phyloP scores from a whole-genome alignment of 2,329 filamentous ascomycete species.

The Exserohilum rostratum region DNA sequence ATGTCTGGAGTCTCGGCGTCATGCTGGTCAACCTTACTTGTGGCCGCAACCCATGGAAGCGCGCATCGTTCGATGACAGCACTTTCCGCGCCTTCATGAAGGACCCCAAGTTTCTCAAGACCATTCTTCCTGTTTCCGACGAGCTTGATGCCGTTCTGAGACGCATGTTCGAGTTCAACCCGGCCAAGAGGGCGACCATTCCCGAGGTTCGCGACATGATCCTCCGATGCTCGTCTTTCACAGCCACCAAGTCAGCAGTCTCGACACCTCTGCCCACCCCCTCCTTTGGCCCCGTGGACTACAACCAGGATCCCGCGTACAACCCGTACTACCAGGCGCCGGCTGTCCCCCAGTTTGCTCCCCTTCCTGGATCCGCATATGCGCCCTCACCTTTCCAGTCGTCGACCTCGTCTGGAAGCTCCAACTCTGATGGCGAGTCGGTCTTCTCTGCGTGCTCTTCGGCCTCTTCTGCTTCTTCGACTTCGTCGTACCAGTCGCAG shows the following conservation, averaged over 20 bases:
- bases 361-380: slow-evolving; percentile 40
- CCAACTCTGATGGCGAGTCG: slow-evolving; percentile 49
- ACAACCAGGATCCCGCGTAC: slow-evolving; percentile 38
- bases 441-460: slow-evolving; percentile 50
- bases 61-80: slow-evolving; percentile 89
- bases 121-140: slow-evolving; percentile 87
- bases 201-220: slow-evolving; percentile 79
- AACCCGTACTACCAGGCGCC: slow-evolving; percentile 39
- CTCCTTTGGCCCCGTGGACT: slow-evolving; percentile 51
- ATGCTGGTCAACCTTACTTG: slow-evolving; percentile 97
- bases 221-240: slow-evolving; percentile 76
- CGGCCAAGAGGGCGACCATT: slow-evolving; percentile 80
- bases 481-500: slow-evolving; percentile 42
- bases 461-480: slow-evolving; percentile 45
- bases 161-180: slow-evolving; percentile 86
- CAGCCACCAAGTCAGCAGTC: slow-evolving; percentile 54
- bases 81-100: slow-evolving; percentile 91
- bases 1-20: slow-evolving; percentile 97
- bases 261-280: slow-evolving; percentile 53
- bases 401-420: slow-evolving; percentile 46
- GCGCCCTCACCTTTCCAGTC: slow-evolving; percentile 38
- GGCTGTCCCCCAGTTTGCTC: slow-evolving; percentile 38
- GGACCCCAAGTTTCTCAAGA: slow-evolving; percentile 85
- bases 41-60: slow-evolving; percentile 98
- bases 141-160: slow-evolving; percentile 88